Conservation (phyloP, 2,329 filamentous ascomycete genomes). For the Microdochium nivale region DNA sequence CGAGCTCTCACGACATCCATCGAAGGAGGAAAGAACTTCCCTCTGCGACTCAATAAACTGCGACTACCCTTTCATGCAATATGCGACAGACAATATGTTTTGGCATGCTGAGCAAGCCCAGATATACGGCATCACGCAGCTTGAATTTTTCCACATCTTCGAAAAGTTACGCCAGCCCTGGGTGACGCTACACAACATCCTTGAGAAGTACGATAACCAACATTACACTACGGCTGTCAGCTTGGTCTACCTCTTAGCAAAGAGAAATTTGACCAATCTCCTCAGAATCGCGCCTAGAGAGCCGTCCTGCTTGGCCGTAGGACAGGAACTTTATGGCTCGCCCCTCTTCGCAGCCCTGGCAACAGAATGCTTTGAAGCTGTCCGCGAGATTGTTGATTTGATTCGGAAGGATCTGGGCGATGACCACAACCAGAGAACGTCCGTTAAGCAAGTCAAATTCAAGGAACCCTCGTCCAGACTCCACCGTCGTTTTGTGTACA, state of each 20-base stretch:
- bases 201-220: slow-evolving; percentile 16
- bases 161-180: slow-evolving; percentile 17
- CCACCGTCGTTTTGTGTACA: neutral
- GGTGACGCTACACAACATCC: slow-evolving; percentile 20
- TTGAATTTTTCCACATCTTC: slow-evolving; percentile 16
- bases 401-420: neutral
- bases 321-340: slow-evolving; percentile 1
- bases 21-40: slow-evolving; percentile 6
- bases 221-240: slow-evolving; percentile 15
- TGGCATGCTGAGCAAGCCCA: slow-evolving; percentile 29
- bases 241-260: slow-evolving; percentile 27
- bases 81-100: slow-evolving; percentile 30
- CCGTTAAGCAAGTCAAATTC: neutral
- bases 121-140: slow-evolving; percentile 14
- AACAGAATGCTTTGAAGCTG: neutral
- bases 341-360: slow-evolving; percentile 1
- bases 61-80: slow-evolving; percentile 35
- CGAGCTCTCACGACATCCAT: slow-evolving; percentile 8
- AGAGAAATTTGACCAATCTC: slow-evolving; percentile 7
- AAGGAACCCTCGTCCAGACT: neutral
- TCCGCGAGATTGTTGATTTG: neutral
- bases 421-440: neutral
- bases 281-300: neutral
- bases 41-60: slow-evolving; percentile 9
- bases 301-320: neutral